These are phyloP conservation scores for Termitomyces sp. DNA, from an alignment of 768 basidiomycete genomes.

Conservation along the genomic window DNA sequence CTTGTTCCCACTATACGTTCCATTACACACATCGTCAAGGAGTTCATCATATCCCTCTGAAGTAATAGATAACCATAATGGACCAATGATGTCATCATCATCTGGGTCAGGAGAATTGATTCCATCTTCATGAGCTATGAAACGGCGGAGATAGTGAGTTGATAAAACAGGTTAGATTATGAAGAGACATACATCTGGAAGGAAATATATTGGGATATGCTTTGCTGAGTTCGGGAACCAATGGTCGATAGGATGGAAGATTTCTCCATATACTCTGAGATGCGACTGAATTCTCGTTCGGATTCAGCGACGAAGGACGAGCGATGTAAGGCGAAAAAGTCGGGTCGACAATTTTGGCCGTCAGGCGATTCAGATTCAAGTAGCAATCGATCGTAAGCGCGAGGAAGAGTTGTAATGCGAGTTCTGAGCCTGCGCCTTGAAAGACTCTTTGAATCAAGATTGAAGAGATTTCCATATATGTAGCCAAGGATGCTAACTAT, in stretches of 20 bases:
- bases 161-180: neutral
- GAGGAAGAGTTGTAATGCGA: neutral
- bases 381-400: neutral
- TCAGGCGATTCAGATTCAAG: neutral
- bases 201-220: neutral
- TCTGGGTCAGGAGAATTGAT: neutral
- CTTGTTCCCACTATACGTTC: too few relatives aligned
- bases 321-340: neutral
- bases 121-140: neutral
- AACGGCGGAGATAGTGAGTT: neutral
- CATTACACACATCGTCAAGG: neutral
- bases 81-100: neutral
- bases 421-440: neutral
- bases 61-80: too few relatives aligned
- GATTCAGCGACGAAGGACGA: neutral
- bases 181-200: neutral
- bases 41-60: neutral
- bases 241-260: neutral
- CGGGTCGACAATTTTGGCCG: neutral
- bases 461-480: neutral
- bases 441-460: neutral
- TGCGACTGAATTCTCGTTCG: neutral
- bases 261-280: neutral
- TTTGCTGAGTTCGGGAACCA: neutral
- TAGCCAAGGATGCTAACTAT: neutral